Evolutionary conservation across 2,329 filamentous ascomycete species (phyloP).

Genomic region (Cryphonectria carpinicola): DNA sequence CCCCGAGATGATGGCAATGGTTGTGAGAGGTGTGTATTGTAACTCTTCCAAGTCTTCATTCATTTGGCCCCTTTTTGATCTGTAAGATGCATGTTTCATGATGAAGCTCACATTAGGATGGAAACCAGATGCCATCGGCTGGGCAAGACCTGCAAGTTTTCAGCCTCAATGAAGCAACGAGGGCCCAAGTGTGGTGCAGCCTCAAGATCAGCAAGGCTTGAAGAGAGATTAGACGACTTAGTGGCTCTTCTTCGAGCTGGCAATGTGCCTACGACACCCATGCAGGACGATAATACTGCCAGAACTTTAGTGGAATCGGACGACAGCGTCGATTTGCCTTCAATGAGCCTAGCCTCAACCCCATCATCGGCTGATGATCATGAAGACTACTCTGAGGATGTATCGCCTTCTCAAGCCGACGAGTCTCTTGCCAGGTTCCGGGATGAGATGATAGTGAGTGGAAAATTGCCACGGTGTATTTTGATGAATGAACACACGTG

Average conservation of each 20-base stretch:
- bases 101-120: not conserved
- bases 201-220: conserved; percentile 48
- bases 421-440: not conserved
- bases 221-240: conserved; percentile 55
- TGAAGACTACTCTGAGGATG: not conserved
- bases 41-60: not conserved
- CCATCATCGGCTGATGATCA: not conserved
- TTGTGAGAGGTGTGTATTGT: not conserved
- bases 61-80: not conserved
- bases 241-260: conserved; percentile 46
- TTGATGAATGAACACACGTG: not conserved
- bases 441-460: not conserved
- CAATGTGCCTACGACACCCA: conserved; percentile 7
- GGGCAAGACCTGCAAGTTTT: not conserved
- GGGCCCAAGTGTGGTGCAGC: conserved; percentile 38
- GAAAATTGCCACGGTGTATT: not conserved
- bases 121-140: not conserved
- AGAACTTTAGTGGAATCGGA: not conserved
- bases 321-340: not conserved
- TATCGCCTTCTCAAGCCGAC: not conserved
- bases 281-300: not conserved
- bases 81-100: not conserved
- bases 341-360: not conserved
- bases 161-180: conserved; percentile 39
- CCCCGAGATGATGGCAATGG: not conserved